Evolutionary conservation across 2,329 filamentous ascomycete genomes (phyloP), one percentile per base, ranked within the genome.

Genomic region (Chaetothyriales sp.): DNA sequence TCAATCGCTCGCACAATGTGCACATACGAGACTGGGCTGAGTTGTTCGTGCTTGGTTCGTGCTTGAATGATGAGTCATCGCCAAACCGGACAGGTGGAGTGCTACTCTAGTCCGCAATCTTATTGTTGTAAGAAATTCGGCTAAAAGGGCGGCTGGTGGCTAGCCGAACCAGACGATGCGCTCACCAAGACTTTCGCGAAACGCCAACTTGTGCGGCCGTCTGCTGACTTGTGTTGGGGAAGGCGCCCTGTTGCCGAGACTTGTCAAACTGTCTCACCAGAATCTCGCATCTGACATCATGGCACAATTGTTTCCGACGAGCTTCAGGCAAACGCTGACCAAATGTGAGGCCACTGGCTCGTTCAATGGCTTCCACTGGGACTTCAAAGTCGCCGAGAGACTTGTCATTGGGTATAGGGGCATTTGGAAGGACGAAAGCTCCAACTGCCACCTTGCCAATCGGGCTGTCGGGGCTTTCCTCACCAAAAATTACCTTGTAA

Each of bases 401-500:
- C 73, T 92, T 95, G 55, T 81, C 77, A 68, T 95, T 98, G 40
- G 85, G 75, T 61, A 98, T 98, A 18, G 72, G 76, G 1, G 88
- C 89, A 67, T 98, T 98, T 15, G 92, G 92, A 62, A 98, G 75
- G 50, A 98, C 90, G 64, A 98, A 98, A 6, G 92, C 92, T 46
- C 87, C 92, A 37, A 98, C 73, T 29, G 89, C 88, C 33, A 98
- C 92, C 57, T 83, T 83, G 18, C 86, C 86, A 8, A 66, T 69
- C 2, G 67, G 62, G 53, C 65, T 69, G n/a, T 54, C 25, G 22
- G 75, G 75, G 2, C 85, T 86, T 63, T 95, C 88, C 71, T 98
- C 92, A 22, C 87, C 92, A 64, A 92, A 94, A 61, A 98, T 92
- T 64, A 98, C 88, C 74, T 98, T 98, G 78, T 95, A 98, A 72